Evolutionary conservation across 2,329 filamentous ascomycete genomes (phyloP), one percentile per base, ranked within the genome.

Genomic region (Calycina herbarum): DNA sequence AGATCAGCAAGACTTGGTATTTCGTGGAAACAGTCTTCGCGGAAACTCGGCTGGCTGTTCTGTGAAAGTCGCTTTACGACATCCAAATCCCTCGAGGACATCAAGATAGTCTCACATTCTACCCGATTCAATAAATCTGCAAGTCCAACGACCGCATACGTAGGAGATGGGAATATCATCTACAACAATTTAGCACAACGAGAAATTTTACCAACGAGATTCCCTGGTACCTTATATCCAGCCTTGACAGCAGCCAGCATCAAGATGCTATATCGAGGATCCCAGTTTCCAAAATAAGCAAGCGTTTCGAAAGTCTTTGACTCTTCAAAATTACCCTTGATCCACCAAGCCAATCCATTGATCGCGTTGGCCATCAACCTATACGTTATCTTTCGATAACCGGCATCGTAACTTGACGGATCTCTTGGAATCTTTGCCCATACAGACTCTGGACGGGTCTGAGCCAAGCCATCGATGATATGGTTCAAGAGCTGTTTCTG

Each of bases 281-380:
- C 61, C 29, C 38, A 40, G 15, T 31, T 13, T 0, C 80, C 81
- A 62, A 82, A 77, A 68, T 81, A 83, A 1, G 80, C 78, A 40
- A 82, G 74, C 0, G 79, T 81, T 0, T 77, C 78, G 59, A 78
- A 77, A 13, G 40, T 57, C 27, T 64, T 24, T 29, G 51, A 40
- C 35, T 15, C n/a, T 33, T 64, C 67, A 29, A 69, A 3, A 7
- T 45, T 13, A 5, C 61, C 24, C n/a, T 64, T 24, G 31, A 71
- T 38, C 59, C 62, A 67, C 66, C 68, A 69, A 54, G 69, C 69
- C n/a, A 63, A 57, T n/a, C 59, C 60, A 59, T 71, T 62, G 10
- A 71, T 61, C 7, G 68, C 69, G 33, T 69, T 67, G 58, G 69
- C 68, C 35, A 71, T 66, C 40, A 57, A 33, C 10, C 29, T 35